Evolutionary conservation across 257 asterid species (phyloP), one percentile per base, ranked within the genome.

Genomic region (Capsicum chinense): DNA sequence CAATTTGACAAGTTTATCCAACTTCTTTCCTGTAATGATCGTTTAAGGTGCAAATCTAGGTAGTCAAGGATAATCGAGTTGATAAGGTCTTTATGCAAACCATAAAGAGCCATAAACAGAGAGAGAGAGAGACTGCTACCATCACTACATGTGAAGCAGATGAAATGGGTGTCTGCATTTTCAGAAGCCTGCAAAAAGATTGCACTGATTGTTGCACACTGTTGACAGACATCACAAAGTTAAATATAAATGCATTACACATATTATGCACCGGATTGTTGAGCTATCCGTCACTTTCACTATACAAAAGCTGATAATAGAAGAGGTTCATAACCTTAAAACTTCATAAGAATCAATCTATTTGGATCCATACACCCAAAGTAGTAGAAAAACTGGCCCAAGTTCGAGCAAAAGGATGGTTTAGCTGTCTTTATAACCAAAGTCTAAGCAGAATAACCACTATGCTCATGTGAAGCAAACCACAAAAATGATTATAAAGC

Each of bases 131-230:
- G 79, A 11, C 9, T 3, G 64, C 66, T 76, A 82, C 84, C 63
- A 80, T 70, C 64, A 82, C 44, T 33, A 48, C 79, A 21, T 62
- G 94, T 26, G 88, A 92, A 93, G 90, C 97, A 93, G 88, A 96
- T 93, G 87, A 94, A 94, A 88, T 96, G 98, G 3, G 94, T 90
- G 84, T 93, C 90, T 42, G 93, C 97, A 57, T 90, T 54, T 70
- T 89, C 95, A 19, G 92, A 87, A 50, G 98, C 98, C 97, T 96
- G 99, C 60, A 86, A 86, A 88, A 63, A 79, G 15, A 86, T 71
- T 44, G 74, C 44, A 66, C 70, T 15, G 79, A 76, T 73, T 48
- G 60, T 47, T 73, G 64, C 62, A 76, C 2, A 7, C 81, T 76
- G 52, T 69, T 37, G 10, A 16, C 54, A 69, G 54, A 9, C 14